Evolutionary conservation across 306 rosid genomes (phyloP).

Genomic region (Castanea sativa): DNA sequence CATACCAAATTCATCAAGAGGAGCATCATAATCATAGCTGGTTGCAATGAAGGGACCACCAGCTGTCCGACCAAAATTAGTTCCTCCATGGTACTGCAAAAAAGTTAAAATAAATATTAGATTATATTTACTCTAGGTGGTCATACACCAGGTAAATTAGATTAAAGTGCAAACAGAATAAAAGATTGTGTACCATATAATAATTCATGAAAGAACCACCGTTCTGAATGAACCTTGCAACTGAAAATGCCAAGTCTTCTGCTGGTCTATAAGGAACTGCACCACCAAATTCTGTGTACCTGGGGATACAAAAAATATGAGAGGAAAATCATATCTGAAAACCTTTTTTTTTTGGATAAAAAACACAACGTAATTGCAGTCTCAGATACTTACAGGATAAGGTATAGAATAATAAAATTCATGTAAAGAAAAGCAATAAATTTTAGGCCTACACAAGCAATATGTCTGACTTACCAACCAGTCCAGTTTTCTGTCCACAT

Average conservation of each 20-base stretch:
- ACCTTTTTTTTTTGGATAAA: neutral
- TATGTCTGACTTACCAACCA: constrained; percentile 69
- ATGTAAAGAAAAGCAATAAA: neutral
- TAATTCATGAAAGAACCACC: constrained; percentile 88
- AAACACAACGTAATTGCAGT: neutral
- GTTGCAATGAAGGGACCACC: constrained; percentile 91
- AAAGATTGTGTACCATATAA: constrained; percentile 60
- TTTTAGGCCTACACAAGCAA: neutral
- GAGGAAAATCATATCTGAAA: neutral
- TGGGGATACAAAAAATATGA: constrained; percentile 14
- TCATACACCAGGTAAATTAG: neutral
- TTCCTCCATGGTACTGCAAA: constrained; percentile 92
- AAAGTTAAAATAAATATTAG: constrained; percentile 2
- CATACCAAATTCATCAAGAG: constrained; percentile 89
- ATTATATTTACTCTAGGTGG: constrained; percentile 5
- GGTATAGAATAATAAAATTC: neutral
- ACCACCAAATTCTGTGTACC: constrained; percentile 94
- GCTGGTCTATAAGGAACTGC: constrained; percentile 78
- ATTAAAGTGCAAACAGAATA: neutral
- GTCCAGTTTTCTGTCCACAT: constrained; percentile 98
- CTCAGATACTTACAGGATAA: neutral
- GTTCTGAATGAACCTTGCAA: constrained; percentile 78
- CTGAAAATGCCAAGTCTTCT: constrained; percentile 81
- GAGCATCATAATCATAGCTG: constrained; percentile 94
- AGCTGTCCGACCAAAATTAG: constrained; percentile 89